A percentile compares a stretch with the other conserved stretches of the same genome.
Conservation (phyloP, 1,284 basidiomycete species). For the Somion occarium region DNA sequence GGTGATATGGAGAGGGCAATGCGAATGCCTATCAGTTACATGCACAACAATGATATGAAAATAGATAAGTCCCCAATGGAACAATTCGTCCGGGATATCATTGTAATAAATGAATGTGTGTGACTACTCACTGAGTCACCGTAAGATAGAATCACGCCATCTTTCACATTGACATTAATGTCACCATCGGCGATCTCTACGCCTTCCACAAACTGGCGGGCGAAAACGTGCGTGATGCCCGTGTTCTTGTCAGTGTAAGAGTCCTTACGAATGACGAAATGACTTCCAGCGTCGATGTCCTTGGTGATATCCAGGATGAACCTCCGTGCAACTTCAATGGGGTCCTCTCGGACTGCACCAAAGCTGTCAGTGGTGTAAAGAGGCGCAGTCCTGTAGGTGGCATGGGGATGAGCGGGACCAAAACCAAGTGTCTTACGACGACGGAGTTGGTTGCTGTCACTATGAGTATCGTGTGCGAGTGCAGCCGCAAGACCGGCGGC, state of each 20-base stretch:
- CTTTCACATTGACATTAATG: conserved; percentile 86
- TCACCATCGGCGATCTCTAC: conserved; percentile 86
- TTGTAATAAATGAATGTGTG: too few species aligned
- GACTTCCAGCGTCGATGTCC: conserved; percentile 32
- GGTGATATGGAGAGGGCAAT: too few species aligned
- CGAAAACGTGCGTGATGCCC: conserved; percentile 82
- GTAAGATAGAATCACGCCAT: conserved; percentile 75
- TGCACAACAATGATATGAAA: too few species aligned
- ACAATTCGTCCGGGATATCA: too few species aligned
- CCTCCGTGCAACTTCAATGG: conserved; percentile 53
- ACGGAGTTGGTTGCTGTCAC: conserved; percentile 22
- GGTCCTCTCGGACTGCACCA: conserved; percentile 37
- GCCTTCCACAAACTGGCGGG: conserved; percentile 76
- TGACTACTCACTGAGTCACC: conserved; percentile 80
- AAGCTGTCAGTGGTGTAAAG: conserved; percentile 37
- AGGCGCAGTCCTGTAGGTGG: conserved; percentile 56
- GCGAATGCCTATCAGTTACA: too few species aligned
- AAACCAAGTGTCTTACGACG: conserved; percentile 78
- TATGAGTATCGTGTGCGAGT: conserved; percentile 18
- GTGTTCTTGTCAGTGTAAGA: conserved; percentile 84
- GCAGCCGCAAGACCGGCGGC: conserved; percentile 28
- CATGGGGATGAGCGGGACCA: conserved; percentile 71
- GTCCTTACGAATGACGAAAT: conserved; percentile 66
- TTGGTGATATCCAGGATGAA: conserved; percentile 52
- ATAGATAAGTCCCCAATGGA: too few species aligned